Conservation (phyloP, 345 rosid genomes). For the Atalantia buxifolia region DNA sequence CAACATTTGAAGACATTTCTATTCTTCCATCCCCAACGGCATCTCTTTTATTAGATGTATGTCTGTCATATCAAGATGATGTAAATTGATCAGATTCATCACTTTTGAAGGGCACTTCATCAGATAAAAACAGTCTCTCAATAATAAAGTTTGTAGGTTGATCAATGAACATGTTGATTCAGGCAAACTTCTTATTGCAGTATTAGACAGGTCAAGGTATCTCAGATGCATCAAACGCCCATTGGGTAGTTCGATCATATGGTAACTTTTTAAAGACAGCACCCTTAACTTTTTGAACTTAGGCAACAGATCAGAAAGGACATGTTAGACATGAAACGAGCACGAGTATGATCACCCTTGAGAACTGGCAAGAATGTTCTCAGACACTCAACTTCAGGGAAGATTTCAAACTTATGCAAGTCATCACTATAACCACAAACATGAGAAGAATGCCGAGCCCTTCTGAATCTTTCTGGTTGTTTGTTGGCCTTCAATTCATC, state of each 20-base stretch:
- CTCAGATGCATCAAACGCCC: not conserved
- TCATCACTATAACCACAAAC: not conserved
- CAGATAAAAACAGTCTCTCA: not conserved
- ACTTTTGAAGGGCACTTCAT: not conserved
- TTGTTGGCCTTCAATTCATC: not conserved
- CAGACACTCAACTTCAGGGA: not conserved
- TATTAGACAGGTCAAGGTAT: slow-evolving; percentile 1
- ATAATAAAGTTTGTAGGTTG: not conserved
- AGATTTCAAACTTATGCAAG: not conserved
- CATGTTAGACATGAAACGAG: not conserved
- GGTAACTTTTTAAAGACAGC: not conserved
- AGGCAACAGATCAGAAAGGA: not conserved
- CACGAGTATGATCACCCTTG: no score
- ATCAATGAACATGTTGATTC: not conserved
- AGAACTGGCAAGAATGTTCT: not conserved
- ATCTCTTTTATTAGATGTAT: not conserved
- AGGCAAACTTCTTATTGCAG: not conserved
- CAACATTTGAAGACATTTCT: not conserved
- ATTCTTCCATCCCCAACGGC: not conserved
- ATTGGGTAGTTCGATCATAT: not conserved
- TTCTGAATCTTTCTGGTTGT: not conserved
- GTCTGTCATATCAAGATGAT: not conserved
- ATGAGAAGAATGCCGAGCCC: not conserved
- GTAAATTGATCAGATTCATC: not conserved
- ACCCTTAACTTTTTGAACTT: not conserved